Conservation (phyloP, 2,329 filamentous ascomycete species). For the Fusarium sp. region DNA sequence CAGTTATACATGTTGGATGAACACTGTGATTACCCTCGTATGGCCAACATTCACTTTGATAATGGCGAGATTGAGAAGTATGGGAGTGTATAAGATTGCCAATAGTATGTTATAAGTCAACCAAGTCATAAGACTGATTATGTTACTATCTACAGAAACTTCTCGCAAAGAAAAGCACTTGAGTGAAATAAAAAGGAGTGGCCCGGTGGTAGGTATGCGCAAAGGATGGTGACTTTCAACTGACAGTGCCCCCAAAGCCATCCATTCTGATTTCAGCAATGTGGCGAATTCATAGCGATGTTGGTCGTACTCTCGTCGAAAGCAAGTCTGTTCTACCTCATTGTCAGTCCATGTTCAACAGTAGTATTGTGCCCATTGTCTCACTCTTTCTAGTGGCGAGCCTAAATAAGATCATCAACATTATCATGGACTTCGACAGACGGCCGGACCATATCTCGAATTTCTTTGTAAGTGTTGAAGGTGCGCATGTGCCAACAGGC, state of each 20-base stretch:
- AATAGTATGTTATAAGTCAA: neutral
- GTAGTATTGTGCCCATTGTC: neutral
- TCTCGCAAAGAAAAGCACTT: neutral
- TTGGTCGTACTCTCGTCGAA: neutral
- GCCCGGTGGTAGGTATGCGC: neutral
- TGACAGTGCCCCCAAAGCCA: neutral
- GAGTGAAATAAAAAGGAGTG: neutral
- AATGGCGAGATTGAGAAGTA: neutral
- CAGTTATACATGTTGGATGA: neutral
- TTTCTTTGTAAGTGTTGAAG: neutral
- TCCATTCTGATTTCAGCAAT: neutral
- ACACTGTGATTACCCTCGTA: neutral
- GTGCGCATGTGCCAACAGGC: constrained; percentile 2
- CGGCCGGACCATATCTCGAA: neutral
- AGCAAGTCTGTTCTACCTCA: neutral
- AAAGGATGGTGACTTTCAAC: neutral
- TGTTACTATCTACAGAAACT: neutral
- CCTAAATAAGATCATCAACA: neutral
- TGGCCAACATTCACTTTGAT: neutral
- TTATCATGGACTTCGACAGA: neutral
- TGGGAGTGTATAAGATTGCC: neutral
- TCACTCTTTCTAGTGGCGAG: neutral
- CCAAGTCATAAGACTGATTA: neutral
- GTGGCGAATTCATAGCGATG: neutral
- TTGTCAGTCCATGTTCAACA: neutral